These are phyloP conservation scores for Paraleonurus japonicus DNA, from an alignment of 257 asterid species.

Conservation along the genomic window DNA sequence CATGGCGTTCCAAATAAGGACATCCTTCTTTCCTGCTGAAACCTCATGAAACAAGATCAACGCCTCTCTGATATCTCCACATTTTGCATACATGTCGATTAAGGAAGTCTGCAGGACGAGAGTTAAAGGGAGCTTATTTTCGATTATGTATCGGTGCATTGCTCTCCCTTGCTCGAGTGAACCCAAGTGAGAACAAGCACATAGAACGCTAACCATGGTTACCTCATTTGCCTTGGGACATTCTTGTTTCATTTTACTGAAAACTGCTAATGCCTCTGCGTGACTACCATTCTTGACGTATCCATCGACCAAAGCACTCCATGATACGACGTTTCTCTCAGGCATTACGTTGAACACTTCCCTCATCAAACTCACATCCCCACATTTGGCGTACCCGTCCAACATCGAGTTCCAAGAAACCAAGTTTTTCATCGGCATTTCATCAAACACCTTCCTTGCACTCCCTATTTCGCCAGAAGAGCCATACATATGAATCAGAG, in stretches of 20 bases:
- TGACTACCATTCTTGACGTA: conserved; percentile 60
- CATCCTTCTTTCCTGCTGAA: conserved; percentile 40
- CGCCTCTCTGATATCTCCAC: conserved; percentile 71
- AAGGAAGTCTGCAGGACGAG: conserved; percentile 57
- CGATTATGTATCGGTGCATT: conserved; percentile 49
- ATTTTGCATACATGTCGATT: conserved; percentile 79
- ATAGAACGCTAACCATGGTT: conserved; percentile 68
- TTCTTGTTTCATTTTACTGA: conserved; percentile 39
- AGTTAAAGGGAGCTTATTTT: conserved; percentile 47
- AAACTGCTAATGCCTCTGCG: conserved; percentile 48
- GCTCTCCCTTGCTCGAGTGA: conserved; percentile 65
- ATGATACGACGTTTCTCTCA: conserved; percentile 67
- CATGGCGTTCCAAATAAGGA: conserved; percentile 67
- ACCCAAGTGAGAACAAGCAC: conserved; percentile 81
- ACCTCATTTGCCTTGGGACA: conserved; percentile 61
- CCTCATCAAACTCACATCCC: conserved; percentile 48
- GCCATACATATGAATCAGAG: conserved; percentile 74
- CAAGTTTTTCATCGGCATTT: conserved; percentile 49
- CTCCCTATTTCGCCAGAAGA: conserved; percentile 35
- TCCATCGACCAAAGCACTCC: conserved; percentile 84
- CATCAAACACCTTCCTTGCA: conserved; percentile 64
- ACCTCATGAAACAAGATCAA: conserved; percentile 49
- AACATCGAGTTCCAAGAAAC: conserved; percentile 77
- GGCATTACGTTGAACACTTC: conserved; percentile 66
- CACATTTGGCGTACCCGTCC: conserved; percentile 77